Conservation (phyloP, 768 basidiomycete species). For the Antrodiella citrinella region DNA sequence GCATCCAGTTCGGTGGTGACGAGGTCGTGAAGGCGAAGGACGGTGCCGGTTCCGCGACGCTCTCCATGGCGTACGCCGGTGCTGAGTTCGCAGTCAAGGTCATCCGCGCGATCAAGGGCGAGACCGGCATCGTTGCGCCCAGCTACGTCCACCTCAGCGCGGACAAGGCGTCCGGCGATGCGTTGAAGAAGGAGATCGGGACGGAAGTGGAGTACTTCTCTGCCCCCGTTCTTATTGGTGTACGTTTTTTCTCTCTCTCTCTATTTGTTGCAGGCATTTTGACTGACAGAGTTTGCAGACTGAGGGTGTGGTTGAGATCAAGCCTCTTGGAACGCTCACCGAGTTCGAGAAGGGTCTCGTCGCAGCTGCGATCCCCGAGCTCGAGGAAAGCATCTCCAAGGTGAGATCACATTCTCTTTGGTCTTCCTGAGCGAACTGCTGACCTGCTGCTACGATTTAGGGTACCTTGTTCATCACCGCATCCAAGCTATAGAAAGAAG, state of each 20-base stretch:
- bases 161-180: slow-evolving; percentile 62
- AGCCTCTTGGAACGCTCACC: slow-evolving; percentile 68
- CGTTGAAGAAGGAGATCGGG: slow-evolving; percentile 73
- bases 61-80: slow-evolving; percentile 94
- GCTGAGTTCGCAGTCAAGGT: slow-evolving; percentile 82
- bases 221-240: slow-evolving; percentile 81
- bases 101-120: slow-evolving; percentile 78
- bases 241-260: slow-evolving; percentile 26
- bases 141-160: slow-evolving; percentile 77
- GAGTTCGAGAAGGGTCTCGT: slow-evolving; percentile 70
- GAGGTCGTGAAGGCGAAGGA: slow-evolving; percentile 99
- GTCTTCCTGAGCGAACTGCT: neutral
- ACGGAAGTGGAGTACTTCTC: slow-evolving; percentile 82
- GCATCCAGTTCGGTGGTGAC: slow-evolving; percentile 94
- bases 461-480: slow-evolving; percentile 22
- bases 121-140: slow-evolving; percentile 79
- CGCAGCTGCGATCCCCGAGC: slow-evolving; percentile 74
- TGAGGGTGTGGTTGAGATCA: slow-evolving; percentile 77
- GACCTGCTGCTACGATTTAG: slow-evolving; percentile 6
- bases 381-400: slow-evolving; percentile 63
- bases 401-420: slow-evolving; percentile 24
- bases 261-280: neutral
- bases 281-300: slow-evolving; percentile 34
- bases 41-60: slow-evolving; percentile 88
- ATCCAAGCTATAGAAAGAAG: slow-evolving; percentile 18